phyloP scores from a whole-genome alignment of 805 yeast species.

The Jamesozyma rosinii region DNA sequence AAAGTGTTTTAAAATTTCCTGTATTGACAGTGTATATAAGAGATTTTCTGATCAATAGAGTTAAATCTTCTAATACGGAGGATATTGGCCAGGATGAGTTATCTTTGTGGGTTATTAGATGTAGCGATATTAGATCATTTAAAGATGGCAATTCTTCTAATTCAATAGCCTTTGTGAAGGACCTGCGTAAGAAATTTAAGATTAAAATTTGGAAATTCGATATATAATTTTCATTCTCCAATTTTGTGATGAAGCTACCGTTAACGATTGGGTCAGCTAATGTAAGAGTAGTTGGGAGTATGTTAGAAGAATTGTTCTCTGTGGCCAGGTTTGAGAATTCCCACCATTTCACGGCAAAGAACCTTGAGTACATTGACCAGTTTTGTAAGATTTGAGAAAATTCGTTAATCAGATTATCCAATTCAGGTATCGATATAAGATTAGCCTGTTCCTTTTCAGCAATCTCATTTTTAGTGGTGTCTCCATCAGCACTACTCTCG shows the following conservation, averaged over 20 bases:
- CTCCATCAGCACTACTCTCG: not conserved
- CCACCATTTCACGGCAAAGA: constrained; percentile 61
- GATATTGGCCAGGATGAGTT: constrained; percentile 48
- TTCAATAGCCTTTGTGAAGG: constrained; percentile 71
- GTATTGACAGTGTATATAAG: constrained; percentile 60
- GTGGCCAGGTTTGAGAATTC: constrained; percentile 28
- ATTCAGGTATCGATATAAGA: constrained; percentile 1
- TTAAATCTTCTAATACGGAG: constrained; percentile 78
- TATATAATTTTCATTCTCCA: constrained; percentile 36
- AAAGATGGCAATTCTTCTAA: constrained; percentile 70
- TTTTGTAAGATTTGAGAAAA: constrained; percentile 68
- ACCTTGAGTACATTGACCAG: constrained; percentile 75
- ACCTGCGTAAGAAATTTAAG: constrained; percentile 60
- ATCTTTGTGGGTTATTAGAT: constrained; percentile 16
- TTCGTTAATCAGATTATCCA: constrained; percentile 43
- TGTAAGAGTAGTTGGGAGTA: constrained; percentile 2
- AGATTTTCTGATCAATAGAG: constrained; percentile 61
- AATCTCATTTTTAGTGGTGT: constrained; percentile 19
- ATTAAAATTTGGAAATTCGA: constrained; percentile 55
- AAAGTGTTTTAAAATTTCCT: constrained; percentile 40
- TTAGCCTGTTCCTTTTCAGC: constrained; percentile 22
- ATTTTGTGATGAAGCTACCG: constrained; percentile 22
- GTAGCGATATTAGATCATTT: constrained; percentile 25
- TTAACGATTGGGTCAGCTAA: constrained; percentile 22
- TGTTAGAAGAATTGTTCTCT: not conserved